Percentiles rank a stretch among this genome's conserved stretches.
Evolutionary conservation across 1,284 basidiomycete genomes (phyloP).

Genomic region (Moesziomyces globuligerus): DNA sequence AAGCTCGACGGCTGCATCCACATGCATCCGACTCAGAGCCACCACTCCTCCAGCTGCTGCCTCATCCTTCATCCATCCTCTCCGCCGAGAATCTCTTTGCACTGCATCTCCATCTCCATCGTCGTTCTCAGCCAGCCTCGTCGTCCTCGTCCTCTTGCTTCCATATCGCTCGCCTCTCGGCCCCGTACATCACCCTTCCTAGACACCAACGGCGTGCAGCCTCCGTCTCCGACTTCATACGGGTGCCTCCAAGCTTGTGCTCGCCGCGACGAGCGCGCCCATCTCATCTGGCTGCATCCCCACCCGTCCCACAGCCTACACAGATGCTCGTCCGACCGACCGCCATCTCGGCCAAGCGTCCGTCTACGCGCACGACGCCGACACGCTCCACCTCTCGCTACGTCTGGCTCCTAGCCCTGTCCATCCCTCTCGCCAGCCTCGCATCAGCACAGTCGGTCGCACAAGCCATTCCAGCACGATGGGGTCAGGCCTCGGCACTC

Average conservation of each 20-base stretch:
- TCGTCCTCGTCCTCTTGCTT: too few relatives aligned
- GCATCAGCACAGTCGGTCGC: slow-evolving; percentile 17
- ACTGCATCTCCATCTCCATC: too few relatives aligned
- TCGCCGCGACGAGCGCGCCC: slow-evolving; percentile 35
- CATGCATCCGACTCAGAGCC: too few relatives aligned
- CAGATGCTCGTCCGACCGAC: slow-evolving; percentile 4
- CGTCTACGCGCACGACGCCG: background rate
- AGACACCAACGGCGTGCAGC: slow-evolving; percentile 26
- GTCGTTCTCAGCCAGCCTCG: too few relatives aligned
- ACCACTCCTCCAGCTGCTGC: too few relatives aligned
- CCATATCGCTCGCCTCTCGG: too few relatives aligned
- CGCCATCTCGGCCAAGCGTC: background rate
- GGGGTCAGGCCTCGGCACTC: slow-evolving; percentile 59
- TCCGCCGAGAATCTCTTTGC: too few relatives aligned
- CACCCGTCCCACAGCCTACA: background rate
- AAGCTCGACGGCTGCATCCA: background rate
- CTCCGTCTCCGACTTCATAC: slow-evolving; percentile 28
- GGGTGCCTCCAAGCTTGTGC: slow-evolving; percentile 24
- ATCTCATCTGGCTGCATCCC: slow-evolving; percentile 8
- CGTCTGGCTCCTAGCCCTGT: background rate
- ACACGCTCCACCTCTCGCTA: background rate
- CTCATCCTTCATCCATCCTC: background rate
- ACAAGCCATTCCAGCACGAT: slow-evolving; percentile 27
- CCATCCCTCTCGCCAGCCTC: slow-evolving; percentile 11
- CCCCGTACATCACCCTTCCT: slow-evolving; percentile 2